phyloP scores from a whole-genome alignment of 495 filamentous ascomycete species.

The Schizothecium vesticola region DNA sequence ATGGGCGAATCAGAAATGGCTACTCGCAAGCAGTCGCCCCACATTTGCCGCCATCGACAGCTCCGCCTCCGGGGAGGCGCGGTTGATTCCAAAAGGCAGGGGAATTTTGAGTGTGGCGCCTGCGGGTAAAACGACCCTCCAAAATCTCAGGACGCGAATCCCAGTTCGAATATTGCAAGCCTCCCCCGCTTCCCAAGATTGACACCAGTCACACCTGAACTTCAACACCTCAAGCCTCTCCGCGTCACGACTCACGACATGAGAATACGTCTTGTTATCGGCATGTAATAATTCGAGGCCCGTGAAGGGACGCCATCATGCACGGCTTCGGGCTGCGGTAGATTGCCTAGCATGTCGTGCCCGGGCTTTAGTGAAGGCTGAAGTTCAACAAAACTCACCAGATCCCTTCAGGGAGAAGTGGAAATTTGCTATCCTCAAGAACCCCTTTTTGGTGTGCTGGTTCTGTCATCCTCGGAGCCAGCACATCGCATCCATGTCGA shows the following conservation, averaged over 20 bases:
- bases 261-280: neutral
- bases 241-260: neutral
- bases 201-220: neutral
- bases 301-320: neutral
- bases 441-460: no score
- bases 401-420: neutral
- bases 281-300: no score
- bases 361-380: neutral
- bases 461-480: neutral
- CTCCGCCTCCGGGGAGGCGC: neutral
- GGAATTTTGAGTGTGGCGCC: neutral
- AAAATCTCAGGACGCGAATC: neutral
- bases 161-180: neutral
- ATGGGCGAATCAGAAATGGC: neutral
- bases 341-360: neutral
- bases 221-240: neutral
- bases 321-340: neutral
- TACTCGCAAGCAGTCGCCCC: neutral
- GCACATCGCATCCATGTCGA: neutral
- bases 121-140: neutral
- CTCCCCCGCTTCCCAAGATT: neutral
- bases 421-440: neutral
- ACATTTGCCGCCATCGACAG: neutral
- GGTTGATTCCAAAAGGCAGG: neutral
- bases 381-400: neutral